Base-by-base conservation (phyloP, 2,329 filamentous ascomycete species). In the Elsinoe necatrix region DNA sequence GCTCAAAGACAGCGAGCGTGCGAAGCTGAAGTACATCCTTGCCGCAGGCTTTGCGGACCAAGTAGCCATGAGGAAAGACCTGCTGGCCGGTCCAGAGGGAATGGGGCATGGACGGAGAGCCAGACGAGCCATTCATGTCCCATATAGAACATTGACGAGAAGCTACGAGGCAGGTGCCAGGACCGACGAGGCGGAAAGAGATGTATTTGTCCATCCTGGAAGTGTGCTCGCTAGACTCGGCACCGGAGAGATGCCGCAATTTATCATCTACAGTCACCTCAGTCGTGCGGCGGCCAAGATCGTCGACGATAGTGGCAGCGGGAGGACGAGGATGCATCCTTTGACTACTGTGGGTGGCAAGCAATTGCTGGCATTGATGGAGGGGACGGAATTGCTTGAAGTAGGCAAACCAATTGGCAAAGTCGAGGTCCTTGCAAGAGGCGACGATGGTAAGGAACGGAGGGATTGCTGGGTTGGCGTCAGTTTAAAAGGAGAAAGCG, bases 11-110 rank as follows among this genome's bases (percentile, higher is more conserved):
- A 86, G 84, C 62, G 85, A 70, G 66, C 75, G 95, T 25, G 84
- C 84, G 47, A 83, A 89, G 0, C 76, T 98, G 25, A 95, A 95
- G 69, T 89, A 96, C 67, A 95, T 97, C 73, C 84, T 89, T 20
- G 89, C 92, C 0, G 86, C 89, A 0, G 93, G 92, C 0, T 97
- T 96, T 73, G 83, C 97, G 65, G 93, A 98, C 71, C 87, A 96
- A 63, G 81, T 98, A 39, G 93, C 93, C 45, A 90, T 97, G 63
- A 87, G 93, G 59, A 89, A 88, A 3, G 92, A 98, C 69, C 76
- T 89, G n/a, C 79, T 89, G 8, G 48, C 25, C 7, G 41, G 41
- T 14, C 61, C 43, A 2, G 57, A 60, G 0, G 79, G 78, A 11
- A 84, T 85, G 0, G 83, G 85, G 60, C 72, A 79, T 55, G 72